Evolutionary conservation across 2,329 filamentous ascomycete species (phyloP), one percentile per base, ranked within the genome.

Genomic region (Orbilia ellipsospora): DNA sequence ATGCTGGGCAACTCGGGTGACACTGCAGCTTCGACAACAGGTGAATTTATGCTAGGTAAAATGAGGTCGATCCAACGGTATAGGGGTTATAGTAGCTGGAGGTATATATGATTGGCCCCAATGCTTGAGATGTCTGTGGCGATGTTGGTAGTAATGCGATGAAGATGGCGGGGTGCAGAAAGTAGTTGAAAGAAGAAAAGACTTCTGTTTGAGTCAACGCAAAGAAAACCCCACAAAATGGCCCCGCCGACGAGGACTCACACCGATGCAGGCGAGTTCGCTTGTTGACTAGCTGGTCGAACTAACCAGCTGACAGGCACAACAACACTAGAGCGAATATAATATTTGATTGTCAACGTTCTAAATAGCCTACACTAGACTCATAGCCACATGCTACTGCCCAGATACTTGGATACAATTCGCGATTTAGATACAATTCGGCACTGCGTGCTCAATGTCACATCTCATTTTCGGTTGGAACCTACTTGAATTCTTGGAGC

Each of bases 221-320:
- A 45, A 36, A 36, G 31, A 36, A 23, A 62, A 70, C 66, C 66
- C 66, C 66, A 70, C 66, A 70, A 56, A 61, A 61, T 40, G 48
- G 42, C 57, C 57, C 40, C 40, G n/a, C 44, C 42, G 1, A 12
- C 31, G 31, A 50, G 20, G 57, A 61, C 42, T 50, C 57, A 48
- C 57, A 15, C 4, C 42, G 42, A 31, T 4, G 7, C 28, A 31
- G 28, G 28, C 28, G 28, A 31, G 4, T 31, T 31, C 28, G 28
- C n/a, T n/a, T n/a, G n/a, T n/a, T n/a, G n/a, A n/a, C n/a, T n/a
- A n/a, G n/a, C n/a, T n/a, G n/a, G n/a, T n/a, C n/a, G n/a, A n/a
- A n/a, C n/a, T n/a, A n/a, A n/a, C n/a, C n/a, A n/a, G n/a, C n/a
- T n/a, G n/a, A n/a, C n/a, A n/a, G n/a, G n/a, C n/a, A n/a, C n/a